phyloP scores from a whole-genome alignment of 1,284 basidiomycete species.

The Porodaedalea pini region DNA sequence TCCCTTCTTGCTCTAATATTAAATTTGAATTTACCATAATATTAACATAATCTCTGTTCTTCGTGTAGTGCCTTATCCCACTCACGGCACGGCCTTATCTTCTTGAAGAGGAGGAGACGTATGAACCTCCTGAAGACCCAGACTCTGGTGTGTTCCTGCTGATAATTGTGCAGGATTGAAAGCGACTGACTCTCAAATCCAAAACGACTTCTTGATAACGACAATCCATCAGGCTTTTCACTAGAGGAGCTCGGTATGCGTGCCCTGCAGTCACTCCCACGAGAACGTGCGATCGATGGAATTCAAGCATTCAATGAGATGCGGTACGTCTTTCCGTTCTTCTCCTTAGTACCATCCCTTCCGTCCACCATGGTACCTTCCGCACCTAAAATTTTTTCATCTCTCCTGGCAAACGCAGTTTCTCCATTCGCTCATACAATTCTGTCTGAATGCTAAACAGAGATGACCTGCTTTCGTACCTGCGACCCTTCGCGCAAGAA shows the following conservation, averaged over 20 bases:
- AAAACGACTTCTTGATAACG: constrained; percentile 27
- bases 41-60: constrained; percentile 12
- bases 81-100: constrained; percentile 54
- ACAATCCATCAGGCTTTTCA: constrained; percentile 44
- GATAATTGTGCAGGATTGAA: background rate
- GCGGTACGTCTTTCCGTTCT: constrained; percentile 46
- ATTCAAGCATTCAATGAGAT: constrained; percentile 77
- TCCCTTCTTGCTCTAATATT: background rate
- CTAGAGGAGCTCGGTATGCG: constrained; percentile 78
- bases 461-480: constrained; percentile 65
- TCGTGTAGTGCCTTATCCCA: constrained; percentile 49
- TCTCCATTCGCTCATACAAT: background rate
- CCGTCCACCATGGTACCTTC: constrained; percentile 8
- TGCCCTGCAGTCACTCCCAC: constrained; percentile 63
- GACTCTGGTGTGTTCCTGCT: constrained; percentile 54
- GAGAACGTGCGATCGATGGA: constrained; percentile 73
- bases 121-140: constrained; percentile 77
- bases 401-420: background rate
- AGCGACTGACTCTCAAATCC: background rate
- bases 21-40: constrained; percentile 9
- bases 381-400: constrained; percentile 4
- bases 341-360: too few relatives aligned
- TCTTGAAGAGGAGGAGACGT: constrained; percentile 74
- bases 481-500: constrained; percentile 73
- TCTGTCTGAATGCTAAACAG: constrained; percentile 35